Evolutionary conservation across 2,329 filamentous ascomycete genomes (phyloP).

Genomic region (Phoma sp.): DNA sequence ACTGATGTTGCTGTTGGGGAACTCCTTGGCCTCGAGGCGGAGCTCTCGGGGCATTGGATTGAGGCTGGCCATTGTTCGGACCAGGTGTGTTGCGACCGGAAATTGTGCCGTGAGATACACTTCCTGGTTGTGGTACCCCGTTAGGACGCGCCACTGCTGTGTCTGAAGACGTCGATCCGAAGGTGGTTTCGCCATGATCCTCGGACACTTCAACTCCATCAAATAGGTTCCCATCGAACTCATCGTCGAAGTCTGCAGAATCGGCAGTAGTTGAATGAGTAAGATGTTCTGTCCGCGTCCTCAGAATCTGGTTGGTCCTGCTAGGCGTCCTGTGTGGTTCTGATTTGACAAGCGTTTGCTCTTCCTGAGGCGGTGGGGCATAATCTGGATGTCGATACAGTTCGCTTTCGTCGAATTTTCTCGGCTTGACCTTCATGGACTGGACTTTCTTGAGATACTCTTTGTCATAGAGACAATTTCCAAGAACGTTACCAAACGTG

Average conservation of each 20-base stretch:
- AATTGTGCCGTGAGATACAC: constrained; percentile 19
- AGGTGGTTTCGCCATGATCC: constrained; percentile 68
- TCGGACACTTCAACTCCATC: constrained; percentile 63
- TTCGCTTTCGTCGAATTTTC: constrained; percentile 78
- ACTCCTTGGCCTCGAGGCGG: constrained; percentile 30
- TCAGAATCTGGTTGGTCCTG: constrained; percentile 30
- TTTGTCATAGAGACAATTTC: constrained; percentile 99
- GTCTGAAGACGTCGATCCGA: constrained; percentile 32
- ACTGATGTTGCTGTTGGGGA: constrained; percentile 33
- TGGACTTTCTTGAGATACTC: constrained; percentile 89
- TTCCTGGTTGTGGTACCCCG: constrained; percentile 19
- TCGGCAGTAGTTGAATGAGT: constrained; percentile 48
- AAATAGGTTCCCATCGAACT: constrained; percentile 60
- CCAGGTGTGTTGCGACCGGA: constrained; percentile 32
- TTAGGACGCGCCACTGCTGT: constrained; percentile 20
- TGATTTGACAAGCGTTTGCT: constrained; percentile 35
- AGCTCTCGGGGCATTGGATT: constrained; percentile 30
- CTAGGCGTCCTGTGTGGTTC: constrained; percentile 34
- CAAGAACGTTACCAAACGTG: constrained; percentile 93
- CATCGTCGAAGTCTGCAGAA: constrained; percentile 58
- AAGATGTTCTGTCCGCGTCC: constrained; percentile 42
- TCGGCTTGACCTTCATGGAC: constrained; percentile 80
- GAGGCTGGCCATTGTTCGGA: constrained; percentile 26
- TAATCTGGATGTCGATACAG: constrained; percentile 83
- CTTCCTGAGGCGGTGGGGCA: constrained; percentile 52